Base-by-base conservation (phyloP, 805 yeast species). In the Candida morakotiae region DNA sequence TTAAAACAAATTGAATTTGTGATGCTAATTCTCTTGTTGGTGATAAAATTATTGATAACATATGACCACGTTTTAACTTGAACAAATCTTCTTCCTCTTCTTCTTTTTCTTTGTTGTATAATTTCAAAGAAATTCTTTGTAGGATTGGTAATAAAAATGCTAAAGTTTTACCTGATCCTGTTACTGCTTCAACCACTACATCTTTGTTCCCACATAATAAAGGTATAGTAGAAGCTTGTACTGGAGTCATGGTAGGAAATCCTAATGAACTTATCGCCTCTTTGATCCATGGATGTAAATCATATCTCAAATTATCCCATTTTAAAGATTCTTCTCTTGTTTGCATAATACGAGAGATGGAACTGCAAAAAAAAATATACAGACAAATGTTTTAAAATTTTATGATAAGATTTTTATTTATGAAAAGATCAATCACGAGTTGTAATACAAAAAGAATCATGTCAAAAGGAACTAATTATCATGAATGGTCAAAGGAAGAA, bases 91-190 rank as follows among this genome's bases (percentile, higher is more conserved):
- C 57, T 10, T 46, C 53, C 17, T 26, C 11, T 5, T 26, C 28
- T 7, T 21, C 23, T 7, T 21, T 21, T 21, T 21, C 23, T 9
- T 42, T 52, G 2, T 27, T 25, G 43, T 51, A 60, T 37, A 51
- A 55, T 39, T 48, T 49, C 31, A 52, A 53, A 2, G 69, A 60
- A 6, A 88, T 59, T 47, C 79, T 81, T 49, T 88, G 91, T 4
- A 88, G 51, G 1, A 85, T 73, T 0, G 98, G 98, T 2, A 93
- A 71, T 4, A 81, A 77, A 64, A 85, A 93, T 3, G 97, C 83
- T n/a, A 89, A 58, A 0, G 98, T 93, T 56, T 93, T 93, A n/a
- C 98, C 98, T 0, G 97, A 88, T 0, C 98, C 98, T 0, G 98
- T 93, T 1, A 87, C 96, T 0, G 97, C 95, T 56, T 93, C 97